Percentiles rank a stretch among this genome's conserved stretches.
phyloP scores from a whole-genome alignment of 129 eudicot genomes.

The Centaurea solstitialis region DNA sequence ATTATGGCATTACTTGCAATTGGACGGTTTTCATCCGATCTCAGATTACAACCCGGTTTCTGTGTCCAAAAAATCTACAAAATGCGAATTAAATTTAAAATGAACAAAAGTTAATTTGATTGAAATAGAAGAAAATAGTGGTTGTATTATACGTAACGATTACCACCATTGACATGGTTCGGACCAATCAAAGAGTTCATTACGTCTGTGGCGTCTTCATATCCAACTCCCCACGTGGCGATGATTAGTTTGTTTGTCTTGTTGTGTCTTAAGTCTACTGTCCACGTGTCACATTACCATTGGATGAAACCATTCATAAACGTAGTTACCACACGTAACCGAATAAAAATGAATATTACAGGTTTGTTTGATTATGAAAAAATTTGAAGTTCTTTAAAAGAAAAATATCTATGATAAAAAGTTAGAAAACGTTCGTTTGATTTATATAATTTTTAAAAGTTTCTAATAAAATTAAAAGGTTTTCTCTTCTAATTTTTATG shows the following conservation, averaged over 20 bases:
- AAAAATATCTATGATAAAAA: too few species aligned
- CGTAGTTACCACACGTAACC: neutral
- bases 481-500: too few species aligned
- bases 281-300: neutral
- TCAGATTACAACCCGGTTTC: too few species aligned
- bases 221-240: slow-evolving; percentile 13
- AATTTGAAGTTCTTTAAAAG: too few species aligned
- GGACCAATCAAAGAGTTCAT: slow-evolving; percentile 2
- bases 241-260: neutral
- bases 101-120: neutral
- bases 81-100: too few species aligned
- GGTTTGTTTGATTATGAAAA: too few species aligned
- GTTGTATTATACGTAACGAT: neutral
- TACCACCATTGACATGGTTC: slow-evolving; percentile 6
- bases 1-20: too few species aligned
- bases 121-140: neutral
- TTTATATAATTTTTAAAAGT: too few species aligned
- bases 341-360: too few species aligned
- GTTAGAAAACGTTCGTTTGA: too few species aligned
- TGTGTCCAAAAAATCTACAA: neutral
- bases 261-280: slow-evolving; percentile 5
- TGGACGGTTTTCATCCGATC: too few species aligned
- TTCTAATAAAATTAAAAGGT: too few species aligned
- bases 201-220: slow-evolving; percentile 11
- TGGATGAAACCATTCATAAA: neutral